phyloP scores from a whole-genome alignment of 176 grass and related monocot genomes.

The Dactylis glomerata region DNA sequence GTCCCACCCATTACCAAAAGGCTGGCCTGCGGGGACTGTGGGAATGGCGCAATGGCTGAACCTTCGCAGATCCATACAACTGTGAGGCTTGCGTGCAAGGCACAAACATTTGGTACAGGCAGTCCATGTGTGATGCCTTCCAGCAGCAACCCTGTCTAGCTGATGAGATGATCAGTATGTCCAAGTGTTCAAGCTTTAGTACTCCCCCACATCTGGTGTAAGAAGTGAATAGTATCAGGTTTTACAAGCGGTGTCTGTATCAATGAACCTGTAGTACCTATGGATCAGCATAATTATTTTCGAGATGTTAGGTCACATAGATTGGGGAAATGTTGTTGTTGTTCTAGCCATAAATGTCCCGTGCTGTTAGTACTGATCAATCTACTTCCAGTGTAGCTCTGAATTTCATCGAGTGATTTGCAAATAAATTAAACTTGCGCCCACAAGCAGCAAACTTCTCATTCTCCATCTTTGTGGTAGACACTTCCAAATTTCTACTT shows the following conservation, averaged over 20 bases:
- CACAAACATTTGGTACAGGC: not conserved
- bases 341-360: not conserved
- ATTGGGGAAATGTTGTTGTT: not conserved
- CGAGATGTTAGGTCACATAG: not conserved
- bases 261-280: not conserved
- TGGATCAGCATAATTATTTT: not conserved
- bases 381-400: not conserved
- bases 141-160: constrained; percentile 8
- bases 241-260: not conserved
- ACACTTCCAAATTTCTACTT: not conserved
- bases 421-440: not conserved
- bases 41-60: constrained; percentile 93
- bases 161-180: not conserved
- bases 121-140: not conserved
- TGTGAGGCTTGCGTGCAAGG: constrained; percentile 60
- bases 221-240: constrained; percentile 12
- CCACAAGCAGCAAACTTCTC: not conserved
- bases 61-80: constrained; percentile 51
- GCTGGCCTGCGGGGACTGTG: constrained; percentile 75
- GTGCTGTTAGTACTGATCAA: not conserved
- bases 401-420: not conserved
- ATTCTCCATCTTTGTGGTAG: not conserved
- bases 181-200: constrained; percentile 4
- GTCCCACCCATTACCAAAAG: constrained; percentile 66
- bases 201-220: not conserved